These are phyloP conservation scores for Flueggea neowawraea DNA, from an alignment of 441 rosid genomes.

Conservation along the genomic window DNA sequence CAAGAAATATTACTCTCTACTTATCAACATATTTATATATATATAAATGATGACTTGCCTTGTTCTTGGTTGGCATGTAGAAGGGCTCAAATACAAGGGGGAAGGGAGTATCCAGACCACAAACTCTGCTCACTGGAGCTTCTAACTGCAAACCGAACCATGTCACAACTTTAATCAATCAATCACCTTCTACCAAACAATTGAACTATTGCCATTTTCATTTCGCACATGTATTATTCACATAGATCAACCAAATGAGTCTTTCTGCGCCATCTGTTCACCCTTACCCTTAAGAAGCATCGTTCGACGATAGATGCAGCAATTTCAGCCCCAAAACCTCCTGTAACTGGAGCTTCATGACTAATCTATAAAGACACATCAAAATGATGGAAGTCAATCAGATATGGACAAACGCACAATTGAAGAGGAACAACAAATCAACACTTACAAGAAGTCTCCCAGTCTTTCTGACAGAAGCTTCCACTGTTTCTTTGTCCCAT, in stretches of 20 bases:
- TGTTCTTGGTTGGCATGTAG: slow-evolving; percentile 88
- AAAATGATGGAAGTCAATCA: slow-evolving; percentile 7
- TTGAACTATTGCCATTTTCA: too few species aligned
- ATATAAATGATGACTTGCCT: slow-evolving; percentile 30
- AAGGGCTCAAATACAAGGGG: slow-evolving; percentile 95
- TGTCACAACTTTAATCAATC: too few species aligned
- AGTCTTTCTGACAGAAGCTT: slow-evolving; percentile 80
- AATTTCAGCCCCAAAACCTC: slow-evolving; percentile 99
- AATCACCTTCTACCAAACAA: too few species aligned
- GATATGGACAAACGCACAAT: neutral
- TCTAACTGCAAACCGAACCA: slow-evolving; percentile 54
- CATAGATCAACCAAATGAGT: too few species aligned
- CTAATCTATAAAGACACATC: slow-evolving; percentile 57
- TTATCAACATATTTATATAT: neutral
- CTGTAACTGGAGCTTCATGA: slow-evolving; percentile 92
- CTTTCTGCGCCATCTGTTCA: too few species aligned
- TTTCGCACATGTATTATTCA: too few species aligned
- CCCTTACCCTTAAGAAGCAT: slow-evolving; percentile 74
- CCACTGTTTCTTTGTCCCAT: slow-evolving; percentile 94
- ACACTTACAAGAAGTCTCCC: slow-evolving; percentile 81
- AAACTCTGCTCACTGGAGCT: slow-evolving; percentile 86
- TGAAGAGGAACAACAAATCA: neutral
- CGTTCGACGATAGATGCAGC: slow-evolving; percentile 80
- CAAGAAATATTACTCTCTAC: neutral
- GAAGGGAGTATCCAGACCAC: slow-evolving; percentile 92